Conservation (phyloP, 2,329 filamentous ascomycete species). For the Moelleriella libera region DNA sequence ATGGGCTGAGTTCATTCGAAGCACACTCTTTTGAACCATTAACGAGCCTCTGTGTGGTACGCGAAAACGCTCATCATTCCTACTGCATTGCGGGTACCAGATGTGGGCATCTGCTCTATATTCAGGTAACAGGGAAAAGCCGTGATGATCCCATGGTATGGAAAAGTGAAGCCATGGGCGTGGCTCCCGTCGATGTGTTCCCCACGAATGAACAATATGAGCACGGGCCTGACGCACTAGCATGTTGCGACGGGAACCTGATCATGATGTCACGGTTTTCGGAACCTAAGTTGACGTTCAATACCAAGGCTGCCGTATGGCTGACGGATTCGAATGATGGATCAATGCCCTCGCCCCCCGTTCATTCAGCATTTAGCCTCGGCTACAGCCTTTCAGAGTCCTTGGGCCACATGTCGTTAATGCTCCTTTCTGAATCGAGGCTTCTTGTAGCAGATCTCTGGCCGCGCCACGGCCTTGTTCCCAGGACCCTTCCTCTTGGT, state of each 20-base stretch:
- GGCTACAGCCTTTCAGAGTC: constrained; percentile 21
- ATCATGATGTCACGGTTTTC: constrained; percentile 26
- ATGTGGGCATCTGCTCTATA: constrained; percentile 33
- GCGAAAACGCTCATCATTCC: constrained; percentile 11
- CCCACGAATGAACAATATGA: constrained; percentile 11
- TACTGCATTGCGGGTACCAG: constrained; percentile 33
- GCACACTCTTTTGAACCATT: constrained; percentile 21
- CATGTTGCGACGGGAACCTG: constrained; percentile 34
- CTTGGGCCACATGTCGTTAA: constrained; percentile 24
- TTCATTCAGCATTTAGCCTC: constrained; percentile 33
- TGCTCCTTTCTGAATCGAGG: constrained; percentile 33
- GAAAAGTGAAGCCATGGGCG: constrained; percentile 18
- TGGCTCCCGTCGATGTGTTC: constrained; percentile 21
- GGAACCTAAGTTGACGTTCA: constrained; percentile 14
- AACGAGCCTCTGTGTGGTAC: constrained; percentile 27
- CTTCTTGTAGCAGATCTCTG: constrained; percentile 41
- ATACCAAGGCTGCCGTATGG: constrained; percentile 32
- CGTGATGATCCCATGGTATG: constrained; percentile 11
- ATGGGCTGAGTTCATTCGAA: background rate
- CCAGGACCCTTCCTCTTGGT: constrained; percentile 30
- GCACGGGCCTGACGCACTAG: constrained; percentile 20
- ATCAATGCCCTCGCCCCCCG: constrained; percentile 28
- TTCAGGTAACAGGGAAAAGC: constrained; percentile 12
- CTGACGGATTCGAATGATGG: constrained; percentile 34
- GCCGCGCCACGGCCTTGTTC: constrained; percentile 28